Percentiles rank a stretch among this genome's conserved stretches.
These are phyloP conservation scores for Penicillium herquei DNA, from an alignment of 495 filamentous ascomycete genomes.

Conservation along the genomic window DNA sequence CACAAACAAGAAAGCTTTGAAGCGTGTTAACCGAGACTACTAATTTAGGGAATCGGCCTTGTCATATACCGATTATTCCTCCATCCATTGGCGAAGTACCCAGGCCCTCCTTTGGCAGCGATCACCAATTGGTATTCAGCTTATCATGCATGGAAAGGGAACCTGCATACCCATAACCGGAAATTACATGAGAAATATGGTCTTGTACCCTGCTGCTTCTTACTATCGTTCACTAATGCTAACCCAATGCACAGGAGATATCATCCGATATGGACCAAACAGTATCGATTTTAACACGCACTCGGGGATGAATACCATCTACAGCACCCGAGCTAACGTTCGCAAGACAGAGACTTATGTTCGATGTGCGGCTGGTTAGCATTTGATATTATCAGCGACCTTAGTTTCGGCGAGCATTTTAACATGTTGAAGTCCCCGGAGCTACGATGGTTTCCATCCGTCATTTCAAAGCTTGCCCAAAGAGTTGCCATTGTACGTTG, in stretches of 20 bases:
- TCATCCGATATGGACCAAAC: constrained; percentile 2
- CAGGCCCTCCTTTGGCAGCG: not conserved
- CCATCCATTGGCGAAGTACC: constrained; percentile 1
- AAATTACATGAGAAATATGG: constrained; percentile 3
- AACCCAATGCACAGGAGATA: not conserved
- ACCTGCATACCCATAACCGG: not conserved
- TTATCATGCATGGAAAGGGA: not conserved
- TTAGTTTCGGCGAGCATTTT: constrained; percentile 22
- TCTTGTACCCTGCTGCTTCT: not conserved
- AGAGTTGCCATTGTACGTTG: not conserved
- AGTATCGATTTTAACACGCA: not conserved
- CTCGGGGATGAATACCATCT: not conserved
- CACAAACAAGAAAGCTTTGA: not conserved
- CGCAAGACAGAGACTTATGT: not conserved
- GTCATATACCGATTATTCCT: not conserved
- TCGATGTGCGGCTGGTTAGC: constrained; percentile 17
- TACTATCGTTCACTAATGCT: not conserved
- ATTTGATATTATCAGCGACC: constrained; percentile 27
- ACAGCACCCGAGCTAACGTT: not conserved
- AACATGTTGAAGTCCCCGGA: constrained; percentile 15
- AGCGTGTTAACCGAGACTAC: not conserved
- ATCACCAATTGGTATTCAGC: constrained; percentile 3
- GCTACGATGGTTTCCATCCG: constrained; percentile 14
- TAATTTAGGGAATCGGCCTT: not conserved
- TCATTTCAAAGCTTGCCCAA: not conserved